Base-by-base conservation (phyloP, 768 basidiomycete genomes). In the Lactarius hatsudake region DNA sequence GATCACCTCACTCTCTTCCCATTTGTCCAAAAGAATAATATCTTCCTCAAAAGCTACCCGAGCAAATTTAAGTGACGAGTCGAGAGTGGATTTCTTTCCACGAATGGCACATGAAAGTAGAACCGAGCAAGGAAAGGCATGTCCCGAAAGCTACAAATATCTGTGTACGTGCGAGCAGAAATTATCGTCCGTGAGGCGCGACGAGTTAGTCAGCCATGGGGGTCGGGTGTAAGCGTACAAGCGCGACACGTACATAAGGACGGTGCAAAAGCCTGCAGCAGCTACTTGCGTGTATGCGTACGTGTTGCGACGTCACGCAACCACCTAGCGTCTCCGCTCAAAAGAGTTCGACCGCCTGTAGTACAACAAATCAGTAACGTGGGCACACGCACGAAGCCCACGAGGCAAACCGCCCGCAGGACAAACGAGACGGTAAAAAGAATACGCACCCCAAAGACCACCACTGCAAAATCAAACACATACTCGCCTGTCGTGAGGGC, bases 391-490 rank as follows among this genome's bases (percentile, higher is more conserved):
- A 57, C 66, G 63, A 40, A 55, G 43, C n/a, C 48, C 45, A 43
- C 26, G 61, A 57, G 59, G 62, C 43, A 32, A 43, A 26, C 23
- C 10, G 23, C 48, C 48, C 23, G 48, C 23, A 3, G 13, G 12
- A 2, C 23, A 13, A 51, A 51, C 45, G 45, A 51, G 23, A 10
- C 2, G 12, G 30, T 0, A 30, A 30, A 12, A 42, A 15, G n/a
- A 68, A 42, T 8, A 80, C 88, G 62, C 77, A 94, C 93, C 75
- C 93, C 92, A 54, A 90, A 83, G 60, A 94, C 74, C 32, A 95
- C 93, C 10, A 94, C 85, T 13, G 90, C 89, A 73, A 95, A 92
- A 78, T 95, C 93, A 72, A 92, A 94, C 5, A 82, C 79, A 73
- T 94, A 94, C 78, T 95, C 93, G 57, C 92, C 91, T 92, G 71